Base-by-base conservation (phyloP, 2,329 filamentous ascomycete genomes). In the Botrytis fabae region DNA sequence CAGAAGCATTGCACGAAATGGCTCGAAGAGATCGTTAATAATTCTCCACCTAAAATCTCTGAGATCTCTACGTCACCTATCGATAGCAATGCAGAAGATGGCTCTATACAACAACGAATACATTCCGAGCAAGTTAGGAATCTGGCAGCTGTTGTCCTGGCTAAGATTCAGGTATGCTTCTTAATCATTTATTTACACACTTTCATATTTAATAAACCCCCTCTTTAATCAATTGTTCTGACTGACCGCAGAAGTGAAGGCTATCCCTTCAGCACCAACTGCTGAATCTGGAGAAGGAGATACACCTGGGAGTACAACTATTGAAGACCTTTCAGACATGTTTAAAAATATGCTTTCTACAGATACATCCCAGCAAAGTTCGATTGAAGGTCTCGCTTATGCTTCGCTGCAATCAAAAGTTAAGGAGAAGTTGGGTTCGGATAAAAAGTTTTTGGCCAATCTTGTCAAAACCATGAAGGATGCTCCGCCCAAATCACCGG, bases 371-470 rank as follows among this genome's bases (percentile, higher is more conserved):
- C 87, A 88, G 74, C 88, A 92, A 78, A 90, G 92, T 79, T 91
- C 93, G 1, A 89, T 98, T 71, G 96, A 99, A 83, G 96, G 95
- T 9, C 85, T 99, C 74, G 96, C 95, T 22, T 98, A 97, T 81
- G 91, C 94, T 7, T 97, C 95, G 16, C 87, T 98, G 54, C 93
- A 94, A 78, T 90, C 95, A 9, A 90, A 89, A 74, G 89, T 98
- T 73, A 97, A 97, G 81, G 93, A 98, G 81, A 88, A 90, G 66
- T 86, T 98, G 16, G 89, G 90, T 20, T 86, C 86, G 66, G 92
- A 98, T 79, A 81, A 85, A 6, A 82, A 84, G 12, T 90, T 98
- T 65, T 83, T 98, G 44, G 88, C 89, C 76, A 88, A 86, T 70
- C 85, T 98, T 8, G 87, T 97, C 70, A 85, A 88, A 73, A 86